phyloP scores from a whole-genome alignment of 192 early-diverging fungal species.

The Backusella australiensis region DNA sequence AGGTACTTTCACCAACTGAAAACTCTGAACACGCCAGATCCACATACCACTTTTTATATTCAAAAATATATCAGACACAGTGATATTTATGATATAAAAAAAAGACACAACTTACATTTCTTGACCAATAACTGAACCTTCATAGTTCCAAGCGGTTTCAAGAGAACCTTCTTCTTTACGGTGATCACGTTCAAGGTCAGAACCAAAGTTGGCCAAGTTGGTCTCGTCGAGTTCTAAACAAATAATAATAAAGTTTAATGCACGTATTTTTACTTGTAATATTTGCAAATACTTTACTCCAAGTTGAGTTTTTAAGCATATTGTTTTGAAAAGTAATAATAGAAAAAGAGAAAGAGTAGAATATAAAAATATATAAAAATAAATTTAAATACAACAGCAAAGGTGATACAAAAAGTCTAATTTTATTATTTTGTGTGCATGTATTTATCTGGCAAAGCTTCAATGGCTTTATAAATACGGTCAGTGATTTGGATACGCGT shows the following conservation, averaged over 20 bases:
- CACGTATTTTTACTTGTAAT: background rate
- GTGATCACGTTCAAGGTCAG: conserved; percentile 24
- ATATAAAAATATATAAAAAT: background rate
- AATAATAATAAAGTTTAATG: background rate
- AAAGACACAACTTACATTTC: conserved; percentile 12
- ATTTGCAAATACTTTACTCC: conserved; percentile 18
- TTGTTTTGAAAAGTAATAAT: background rate
- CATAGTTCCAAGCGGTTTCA: conserved; percentile 32
- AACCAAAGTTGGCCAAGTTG: conserved; percentile 34
- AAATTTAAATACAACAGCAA: background rate
- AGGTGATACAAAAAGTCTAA: conserved; percentile 1
- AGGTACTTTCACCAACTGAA: conserved; percentile 65
- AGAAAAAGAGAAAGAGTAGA: conserved; percentile 15
- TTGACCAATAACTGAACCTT: conserved; percentile 25
- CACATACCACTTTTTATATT: conserved; percentile 51
- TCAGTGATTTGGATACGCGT: conserved; percentile 56
- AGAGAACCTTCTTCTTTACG: conserved; percentile 34
- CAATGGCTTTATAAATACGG: conserved; percentile 44
- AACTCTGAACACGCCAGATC: conserved; percentile 80
- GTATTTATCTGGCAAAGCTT: conserved; percentile 33
- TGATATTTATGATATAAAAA: no score
- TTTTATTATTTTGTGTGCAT: background rate
- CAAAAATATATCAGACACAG: background rate
- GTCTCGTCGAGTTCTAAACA: conserved; percentile 25
- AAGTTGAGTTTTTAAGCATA: conserved; percentile 28